Percentiles rank a stretch among this genome's conserved stretches.
These are phyloP conservation scores for Aspergillus sergii DNA, from an alignment of 2,329 filamentous ascomycete species.

Conservation along the genomic window DNA sequence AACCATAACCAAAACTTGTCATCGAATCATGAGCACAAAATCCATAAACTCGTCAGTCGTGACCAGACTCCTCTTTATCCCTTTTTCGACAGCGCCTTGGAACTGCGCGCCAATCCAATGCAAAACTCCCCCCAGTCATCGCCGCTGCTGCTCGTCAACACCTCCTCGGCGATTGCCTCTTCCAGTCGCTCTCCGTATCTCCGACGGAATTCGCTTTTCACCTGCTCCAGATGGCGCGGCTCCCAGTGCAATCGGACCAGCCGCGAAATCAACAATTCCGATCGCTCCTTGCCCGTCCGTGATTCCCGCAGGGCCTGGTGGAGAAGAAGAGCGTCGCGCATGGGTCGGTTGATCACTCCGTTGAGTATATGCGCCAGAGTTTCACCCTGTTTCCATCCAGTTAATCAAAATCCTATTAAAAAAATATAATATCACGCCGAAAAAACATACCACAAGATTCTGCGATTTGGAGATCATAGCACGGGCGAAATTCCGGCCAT, in stretches of 20 bases:
- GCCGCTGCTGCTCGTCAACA: conserved; percentile 56
- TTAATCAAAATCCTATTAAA: conserved; percentile 10
- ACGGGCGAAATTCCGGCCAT: conserved; percentile 79
- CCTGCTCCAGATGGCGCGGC: conserved; percentile 72
- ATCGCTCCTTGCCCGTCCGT: conserved; percentile 70
- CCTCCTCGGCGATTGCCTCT: conserved; percentile 76
- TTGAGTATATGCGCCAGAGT: conserved; percentile 93
- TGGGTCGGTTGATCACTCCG: conserved; percentile 92
- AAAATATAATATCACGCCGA: conserved; percentile 1
- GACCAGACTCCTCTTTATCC: not conserved
- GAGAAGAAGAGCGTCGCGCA: conserved; percentile 86
- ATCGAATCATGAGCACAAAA: not conserved
- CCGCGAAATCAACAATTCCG: conserved; percentile 83
- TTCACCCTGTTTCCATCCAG: conserved; percentile 69
- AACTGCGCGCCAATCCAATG: conserved; percentile 57
- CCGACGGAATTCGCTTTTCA: conserved; percentile 78
- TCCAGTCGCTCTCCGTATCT: conserved; percentile 76
- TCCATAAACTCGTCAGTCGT: not conserved
- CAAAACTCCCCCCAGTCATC: conserved; percentile 76
- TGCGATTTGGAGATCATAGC: conserved; percentile 86
- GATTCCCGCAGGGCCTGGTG: conserved; percentile 84
- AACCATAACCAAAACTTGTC: not conserved
- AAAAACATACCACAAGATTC: conserved; percentile 80
- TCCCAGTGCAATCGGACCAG: conserved; percentile 95
- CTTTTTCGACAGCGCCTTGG: conserved; percentile 22